These are phyloP conservation scores for Moricandia arvensis DNA, from an alignment of 345 rosid species.

Conservation along the genomic window DNA sequence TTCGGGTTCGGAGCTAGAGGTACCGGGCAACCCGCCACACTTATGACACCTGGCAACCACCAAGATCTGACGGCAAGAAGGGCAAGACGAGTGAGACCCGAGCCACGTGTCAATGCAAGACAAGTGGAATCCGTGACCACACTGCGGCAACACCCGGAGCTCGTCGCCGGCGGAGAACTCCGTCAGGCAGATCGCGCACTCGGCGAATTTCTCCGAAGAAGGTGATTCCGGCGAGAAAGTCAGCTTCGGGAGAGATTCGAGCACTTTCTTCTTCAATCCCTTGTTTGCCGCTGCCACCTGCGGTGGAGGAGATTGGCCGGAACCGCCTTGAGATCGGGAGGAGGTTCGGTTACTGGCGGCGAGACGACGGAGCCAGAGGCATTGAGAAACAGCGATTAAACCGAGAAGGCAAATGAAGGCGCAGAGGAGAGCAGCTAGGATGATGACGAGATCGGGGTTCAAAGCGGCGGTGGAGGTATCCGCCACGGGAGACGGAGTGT, in stretches of 20 bases:
- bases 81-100: constrained; percentile 89
- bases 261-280: constrained; percentile 80
- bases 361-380: constrained; percentile 89
- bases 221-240: constrained; percentile 54
- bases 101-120: constrained; percentile 93
- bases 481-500: constrained; percentile 11
- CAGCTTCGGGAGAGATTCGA: constrained; percentile 68
- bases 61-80: constrained; percentile 82
- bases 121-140: constrained; percentile 90
- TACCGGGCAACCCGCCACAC: constrained; percentile 63
- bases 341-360: constrained; percentile 40
- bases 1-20: constrained; percentile 27
- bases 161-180: constrained; percentile 79
- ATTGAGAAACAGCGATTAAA: constrained; percentile 73
- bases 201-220: constrained; percentile 44
- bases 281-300: constrained; percentile 60
- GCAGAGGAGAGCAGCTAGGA: constrained; percentile 91
- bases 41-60: constrained; percentile 61
- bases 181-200: constrained; percentile 77
- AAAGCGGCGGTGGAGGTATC: constrained; percentile 41
- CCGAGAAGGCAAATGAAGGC: constrained; percentile 95
- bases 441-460: constrained; percentile 77
- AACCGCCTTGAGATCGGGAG: constrained; percentile 10
- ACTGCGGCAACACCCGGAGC: constrained; percentile 77
- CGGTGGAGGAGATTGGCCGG: constrained; percentile 23